Evolutionary conservation across 306 rosid species (phyloP), one percentile per base, ranked within the genome.

Genomic region (Fagus crenata): DNA sequence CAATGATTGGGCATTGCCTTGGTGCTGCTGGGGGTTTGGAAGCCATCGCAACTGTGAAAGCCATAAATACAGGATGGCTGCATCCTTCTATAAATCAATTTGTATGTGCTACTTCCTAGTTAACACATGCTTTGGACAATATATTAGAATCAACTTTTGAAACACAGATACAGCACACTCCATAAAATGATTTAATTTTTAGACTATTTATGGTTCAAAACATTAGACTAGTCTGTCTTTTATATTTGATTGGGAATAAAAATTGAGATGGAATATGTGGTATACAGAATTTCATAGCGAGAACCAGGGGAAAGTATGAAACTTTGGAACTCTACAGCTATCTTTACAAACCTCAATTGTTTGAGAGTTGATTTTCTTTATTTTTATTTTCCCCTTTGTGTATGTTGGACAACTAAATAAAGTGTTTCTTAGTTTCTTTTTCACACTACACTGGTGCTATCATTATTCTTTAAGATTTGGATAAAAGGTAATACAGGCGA

Each of bases 1-100:
- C 98, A 73, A 88, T 96, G 99, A 96, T 96, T 42, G 99, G 99
- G 49, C 98, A 96, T 78, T 91, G 99, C 86, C 99, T 96, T 53
- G 98, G 99, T 78, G 98, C 98, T 53, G 88, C 99, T 53, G 99
- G 99, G 49, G 99, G 99, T 80, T 85, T 96, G 94, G 99, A 96
- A 93, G 99, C 99, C 77, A 96, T 96, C 74, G 99, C 99, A 79
- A 86, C 98, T 0, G 87, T 96, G 71, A 93, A 96, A 91, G 99
- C 99, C 85, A 92, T 96, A 77, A 80, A 79, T 75, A 91, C 96
- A 1, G 98, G 99, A 82, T 96, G 99, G 99, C 78, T 96, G 76
- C 99, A 96, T 91, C 99, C 99, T 75, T 31, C 89, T 31, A 96
- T 96, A 80, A 96, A 96, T 80, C 99, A 96, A 89, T 92, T 96